Percentiles rank a stretch among this genome's conserved stretches.
Conservation (phyloP, 139 green algal genomes). For the Tetradesmus obliquus region DNA sequence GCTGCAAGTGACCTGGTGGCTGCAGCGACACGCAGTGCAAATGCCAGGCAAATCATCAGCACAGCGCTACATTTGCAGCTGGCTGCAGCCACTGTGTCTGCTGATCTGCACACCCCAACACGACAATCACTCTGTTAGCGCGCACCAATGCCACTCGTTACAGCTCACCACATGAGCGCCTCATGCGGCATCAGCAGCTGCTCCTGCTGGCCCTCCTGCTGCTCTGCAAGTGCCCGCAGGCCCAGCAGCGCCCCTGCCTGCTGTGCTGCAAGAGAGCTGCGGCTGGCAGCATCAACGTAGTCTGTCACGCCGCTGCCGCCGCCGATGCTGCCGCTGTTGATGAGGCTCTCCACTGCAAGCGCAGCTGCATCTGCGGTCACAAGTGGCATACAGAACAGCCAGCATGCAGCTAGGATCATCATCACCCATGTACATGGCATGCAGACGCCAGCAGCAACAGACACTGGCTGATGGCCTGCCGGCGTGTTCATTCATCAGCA, state of each 20-base stretch:
- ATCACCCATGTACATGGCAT: too few species aligned
- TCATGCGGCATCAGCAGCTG: conserved; percentile 13
- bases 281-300: conserved; percentile 14
- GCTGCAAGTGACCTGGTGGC: not conserved
- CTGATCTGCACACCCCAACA: not conserved
- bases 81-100: not conserved
- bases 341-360: conserved; percentile 17
- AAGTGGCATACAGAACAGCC: not conserved
- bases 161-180: conserved; percentile 28
- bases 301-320: not conserved
- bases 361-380: conserved; percentile 23
- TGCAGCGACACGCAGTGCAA: not conserved
- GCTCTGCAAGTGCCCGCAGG: not conserved
- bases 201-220: not conserved
- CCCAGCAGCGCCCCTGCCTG: not conserved
- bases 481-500: not conserved
- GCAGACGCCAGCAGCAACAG: not conserved
- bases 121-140: not conserved
- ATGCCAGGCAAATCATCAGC: not conserved
- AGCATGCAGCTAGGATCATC: not conserved
- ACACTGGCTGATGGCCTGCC: not conserved
- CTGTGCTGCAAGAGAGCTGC: not conserved
- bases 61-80: not conserved
- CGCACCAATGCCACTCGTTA: not conserved
- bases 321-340: conserved; percentile 20